Evolutionary conservation across 441 rosid genomes (phyloP).

Genomic region (Metrosideros polymorpha): DNA sequence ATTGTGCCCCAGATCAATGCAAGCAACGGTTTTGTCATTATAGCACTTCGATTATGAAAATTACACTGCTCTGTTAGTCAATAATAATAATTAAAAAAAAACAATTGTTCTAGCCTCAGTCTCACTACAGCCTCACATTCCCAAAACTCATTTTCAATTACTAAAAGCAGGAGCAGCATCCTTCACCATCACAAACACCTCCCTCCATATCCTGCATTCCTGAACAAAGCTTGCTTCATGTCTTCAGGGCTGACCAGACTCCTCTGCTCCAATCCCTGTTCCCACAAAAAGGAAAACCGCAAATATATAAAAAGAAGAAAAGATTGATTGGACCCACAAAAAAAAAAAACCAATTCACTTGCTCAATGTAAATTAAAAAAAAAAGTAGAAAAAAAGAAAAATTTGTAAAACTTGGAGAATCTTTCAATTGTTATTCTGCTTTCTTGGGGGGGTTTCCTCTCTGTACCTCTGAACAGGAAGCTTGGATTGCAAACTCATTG

Average conservation of each 20-base stretch:
- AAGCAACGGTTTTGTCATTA: neutral
- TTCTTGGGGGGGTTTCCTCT: neutral
- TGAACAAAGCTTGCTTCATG: slow-evolving; percentile 9
- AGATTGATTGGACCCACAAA: neutral
- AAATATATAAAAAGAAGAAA: neutral
- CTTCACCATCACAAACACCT: neutral
- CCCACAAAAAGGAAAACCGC: neutral
- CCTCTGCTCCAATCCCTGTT: slow-evolving; percentile 1
- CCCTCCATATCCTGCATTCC: slow-evolving; percentile 14
- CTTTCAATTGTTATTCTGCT: neutral
- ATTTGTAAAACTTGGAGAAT: neutral
- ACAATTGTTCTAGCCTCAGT: neutral
- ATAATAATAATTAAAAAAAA: neutral
- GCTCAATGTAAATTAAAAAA: neutral
- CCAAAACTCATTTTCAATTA: neutral
- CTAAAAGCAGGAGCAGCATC: neutral
- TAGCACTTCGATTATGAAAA: neutral
- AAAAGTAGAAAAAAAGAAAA: neutral
- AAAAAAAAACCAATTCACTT: neutral
- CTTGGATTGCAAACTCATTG: slow-evolving; percentile 13
- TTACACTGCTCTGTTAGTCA: neutral
- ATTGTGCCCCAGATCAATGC: neutral
- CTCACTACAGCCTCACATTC: neutral
- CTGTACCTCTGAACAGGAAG: slow-evolving; percentile 11
- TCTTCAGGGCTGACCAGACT: neutral